A percentile compares a stretch with the other conserved stretches of the same genome.
phyloP scores from a whole-genome alignment of 139 green algal genomes.

The Haematococcus sp. region DNA sequence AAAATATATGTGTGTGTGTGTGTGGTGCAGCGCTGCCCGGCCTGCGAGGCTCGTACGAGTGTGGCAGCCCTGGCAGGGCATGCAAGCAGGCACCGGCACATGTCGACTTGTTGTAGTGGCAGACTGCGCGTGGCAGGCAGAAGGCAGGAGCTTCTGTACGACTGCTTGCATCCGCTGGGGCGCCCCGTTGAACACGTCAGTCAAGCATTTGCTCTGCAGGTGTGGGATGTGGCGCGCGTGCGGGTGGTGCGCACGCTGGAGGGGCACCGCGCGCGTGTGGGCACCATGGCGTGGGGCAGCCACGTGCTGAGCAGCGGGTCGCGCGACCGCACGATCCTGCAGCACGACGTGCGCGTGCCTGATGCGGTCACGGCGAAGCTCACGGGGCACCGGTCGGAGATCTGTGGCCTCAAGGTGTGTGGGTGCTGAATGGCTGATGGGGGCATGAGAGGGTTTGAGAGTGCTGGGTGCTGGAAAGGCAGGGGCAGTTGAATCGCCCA shows the following conservation, averaged over 20 bases:
- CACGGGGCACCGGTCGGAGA: conserved; percentile 82
- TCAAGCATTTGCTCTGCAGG: conserved; percentile 23
- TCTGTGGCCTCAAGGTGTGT: conserved; percentile 62
- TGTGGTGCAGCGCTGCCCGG: too few species aligned
- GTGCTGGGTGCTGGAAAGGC: too few species aligned
- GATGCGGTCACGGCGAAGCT: conserved; percentile 63
- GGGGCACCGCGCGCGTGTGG: conserved; percentile 65
- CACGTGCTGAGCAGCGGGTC: conserved; percentile 83
- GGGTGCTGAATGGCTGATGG: not conserved
- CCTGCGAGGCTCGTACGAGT: too few species aligned
- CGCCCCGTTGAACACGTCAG: too few species aligned
- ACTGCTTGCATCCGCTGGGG: too few species aligned
- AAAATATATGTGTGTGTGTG: too few species aligned
- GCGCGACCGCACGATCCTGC: conserved; percentile 86
- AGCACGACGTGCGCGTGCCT: conserved; percentile 82
- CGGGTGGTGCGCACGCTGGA: conserved; percentile 76
- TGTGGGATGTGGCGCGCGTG: conserved; percentile 78
- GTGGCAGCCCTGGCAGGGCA: too few species aligned
- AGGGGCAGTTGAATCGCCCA: too few species aligned
- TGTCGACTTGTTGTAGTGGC: too few species aligned
- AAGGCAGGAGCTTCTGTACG: too few species aligned
- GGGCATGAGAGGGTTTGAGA: not conserved
- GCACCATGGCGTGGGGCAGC: conserved; percentile 76
- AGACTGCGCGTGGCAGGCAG: too few species aligned
- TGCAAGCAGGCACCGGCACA: too few species aligned